Conservation (phyloP, 495 filamentous ascomycete species). For the Polyplosphaeria fusca region DNA sequence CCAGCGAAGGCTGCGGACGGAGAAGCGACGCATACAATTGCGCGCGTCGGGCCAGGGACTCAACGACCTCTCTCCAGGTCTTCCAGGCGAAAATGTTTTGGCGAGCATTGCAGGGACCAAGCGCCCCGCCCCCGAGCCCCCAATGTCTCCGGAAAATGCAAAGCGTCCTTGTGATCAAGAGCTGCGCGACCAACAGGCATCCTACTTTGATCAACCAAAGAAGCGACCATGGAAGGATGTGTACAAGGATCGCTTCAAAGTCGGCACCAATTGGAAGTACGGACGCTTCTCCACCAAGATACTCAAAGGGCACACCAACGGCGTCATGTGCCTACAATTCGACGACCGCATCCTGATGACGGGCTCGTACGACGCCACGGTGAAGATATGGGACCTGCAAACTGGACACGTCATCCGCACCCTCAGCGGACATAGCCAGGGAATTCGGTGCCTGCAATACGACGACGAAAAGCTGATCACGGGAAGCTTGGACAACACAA, state of each 20-base stretch:
- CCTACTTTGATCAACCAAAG: constrained; percentile 52
- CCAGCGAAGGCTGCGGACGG: constrained; percentile 78
- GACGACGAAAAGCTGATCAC: constrained; percentile 88
- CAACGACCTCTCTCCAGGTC: constrained; percentile 53
- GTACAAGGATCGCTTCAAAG: constrained; percentile 82
- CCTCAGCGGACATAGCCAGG: constrained; percentile 73
- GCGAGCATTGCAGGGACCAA: constrained; percentile 19
- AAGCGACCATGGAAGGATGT: constrained; percentile 87
- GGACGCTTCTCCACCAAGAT: constrained; percentile 77
- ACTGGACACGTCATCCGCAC: constrained; percentile 81
- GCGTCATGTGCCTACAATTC: constrained; percentile 94
- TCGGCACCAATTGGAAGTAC: constrained; percentile 95
- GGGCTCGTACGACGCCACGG: constrained; percentile 89
- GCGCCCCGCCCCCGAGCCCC: constrained; percentile 5
- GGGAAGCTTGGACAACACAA: constrained; percentile 71
- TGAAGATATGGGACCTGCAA: constrained; percentile 94
- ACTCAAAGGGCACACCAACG: constrained; percentile 88
- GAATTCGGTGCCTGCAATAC: constrained; percentile 86
- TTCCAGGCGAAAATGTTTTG: constrained; percentile 35
- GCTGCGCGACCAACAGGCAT: constrained; percentile 29
- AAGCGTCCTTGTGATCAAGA: constrained; percentile 30
- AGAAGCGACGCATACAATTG: constrained; percentile 79
- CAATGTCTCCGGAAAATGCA: constrained; percentile 5
- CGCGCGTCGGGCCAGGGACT: constrained; percentile 56
- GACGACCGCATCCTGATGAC: constrained; percentile 89